Base-by-base conservation (phyloP, 2,329 filamentous ascomycete species). In the Colletotrichum tropicale region DNA sequence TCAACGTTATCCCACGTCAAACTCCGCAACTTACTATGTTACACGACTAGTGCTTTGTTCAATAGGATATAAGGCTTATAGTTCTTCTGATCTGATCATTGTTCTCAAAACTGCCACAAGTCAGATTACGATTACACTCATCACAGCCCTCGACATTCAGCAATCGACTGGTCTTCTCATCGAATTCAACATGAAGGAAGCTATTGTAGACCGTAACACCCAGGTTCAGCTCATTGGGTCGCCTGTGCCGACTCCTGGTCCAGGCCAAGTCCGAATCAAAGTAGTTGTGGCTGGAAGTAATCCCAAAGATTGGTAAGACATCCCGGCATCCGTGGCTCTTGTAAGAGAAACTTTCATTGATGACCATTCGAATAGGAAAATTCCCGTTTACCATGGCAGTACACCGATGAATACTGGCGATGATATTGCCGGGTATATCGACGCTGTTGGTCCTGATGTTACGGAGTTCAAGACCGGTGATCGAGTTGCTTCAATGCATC, bases 401-500 rank as follows among this genome's bases (percentile, higher is more conserved):
- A 12, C 43, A 52, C 24, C 55, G 6, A 58, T 58, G 24, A 81
- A 81, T 30, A 58, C 3, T 0, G 77, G 78, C 13, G 78, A 80
- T n/a, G 80, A 81, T 28, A 60, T 79, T 55, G 78, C 78, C 10
- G 80, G 79, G 10, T 56, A 70, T 32, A 71, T 80, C 12, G 66
- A 78, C 3, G 28, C 36, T 6, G 75, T 80, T 24, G 80, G 79
- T 5, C 36, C 68, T 3, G 66, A 60, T 2, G 77, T 80, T 12
- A 60, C 32, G 13, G 77, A 76, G 24, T 80, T 80, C 61, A 61
- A 69, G n/a, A 62, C 75, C 2, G 87, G 87, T 16, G 87, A 88
- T 76, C 82, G 87, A 55, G 87, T 89, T 28, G 84, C 84, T 7
- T 85, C 84, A 3, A 88, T 87, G 67, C 87, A 88, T 73, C 83